Base-by-base conservation (phyloP, 2,329 filamentous ascomycete species). In the Aspergillus sp. region DNA sequence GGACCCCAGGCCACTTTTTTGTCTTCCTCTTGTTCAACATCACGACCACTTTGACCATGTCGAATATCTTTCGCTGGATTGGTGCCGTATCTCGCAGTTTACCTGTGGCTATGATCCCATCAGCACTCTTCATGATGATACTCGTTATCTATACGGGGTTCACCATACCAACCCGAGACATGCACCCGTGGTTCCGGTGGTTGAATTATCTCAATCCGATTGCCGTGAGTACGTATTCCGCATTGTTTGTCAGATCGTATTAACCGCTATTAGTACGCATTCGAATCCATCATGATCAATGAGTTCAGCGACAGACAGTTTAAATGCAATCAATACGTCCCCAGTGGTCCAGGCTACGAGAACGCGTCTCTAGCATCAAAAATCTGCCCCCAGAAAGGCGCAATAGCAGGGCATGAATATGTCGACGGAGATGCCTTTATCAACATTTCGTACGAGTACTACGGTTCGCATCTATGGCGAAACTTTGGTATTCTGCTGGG, bases 171-270 rank as follows among this genome's bases (percentile, higher is more conserved):
- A 58, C 65, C 4, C 58, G 59, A n/a, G 55, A 91, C 67, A 93
- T 88, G 85, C 77, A 84, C 8, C 78, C 73, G 1, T 94, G 88
- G 87, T 86, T 85, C 60, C 76, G 81, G 48, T 94, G 88, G 88
- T 78, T 94, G 44, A 86, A 85, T 61, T 91, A 87, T 60, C 68
- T 93, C 29, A 83, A 93, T 52, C 86, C 87, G 4, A 77, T 94
- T 9, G 81, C 80, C 2, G 59, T 62, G 52, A 45, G 57, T 47
- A n/a, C 38, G n/a, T 5, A 29, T 5, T 5, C 5, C 27, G 7
- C 27, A 4, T 10, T 26, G 8, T 10, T 5, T 7, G 27, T 27
- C 12, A n/a, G 5, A 3, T 26, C 41, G 6, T 8, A 10, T 8
- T 43, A 34, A 43, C 30, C 29, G 7, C 10, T 26, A 5, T 6